phyloP scores from a whole-genome alignment of 805 yeast genomes.

The Metschnikowia orientalis region DNA sequence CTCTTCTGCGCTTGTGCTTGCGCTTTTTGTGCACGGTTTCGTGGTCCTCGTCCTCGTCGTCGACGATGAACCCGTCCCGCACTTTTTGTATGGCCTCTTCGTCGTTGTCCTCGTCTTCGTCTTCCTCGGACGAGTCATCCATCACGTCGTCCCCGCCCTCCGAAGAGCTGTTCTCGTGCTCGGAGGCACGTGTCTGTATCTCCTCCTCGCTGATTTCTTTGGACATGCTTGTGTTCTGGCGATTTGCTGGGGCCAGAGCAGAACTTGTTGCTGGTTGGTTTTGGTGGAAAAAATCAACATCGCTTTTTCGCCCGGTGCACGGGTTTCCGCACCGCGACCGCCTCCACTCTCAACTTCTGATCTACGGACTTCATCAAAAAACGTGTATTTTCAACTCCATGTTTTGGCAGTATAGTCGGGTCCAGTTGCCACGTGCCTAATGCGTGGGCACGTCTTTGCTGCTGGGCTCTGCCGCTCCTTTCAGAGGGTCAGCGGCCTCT shows the following conservation, averaged over 20 bases:
- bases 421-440: too few relatives aligned
- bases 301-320: slow-evolving; percentile 10
- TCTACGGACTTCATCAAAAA: neutral
- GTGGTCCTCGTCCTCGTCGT: slow-evolving; percentile 70
- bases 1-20: slow-evolving; percentile 28
- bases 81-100: slow-evolving; percentile 83
- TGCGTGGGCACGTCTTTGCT: too few relatives aligned
- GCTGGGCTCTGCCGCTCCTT: too few relatives aligned
- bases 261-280: slow-evolving; percentile 1
- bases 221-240: slow-evolving; percentile 22
- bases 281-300: slow-evolving; percentile 4
- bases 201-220: slow-evolving; percentile 36
- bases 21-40: slow-evolving; percentile 20
- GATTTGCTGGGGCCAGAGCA: neutral
- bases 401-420: neutral
- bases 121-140: slow-evolving; percentile 81
- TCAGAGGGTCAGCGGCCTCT: neutral
- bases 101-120: slow-evolving; percentile 80
- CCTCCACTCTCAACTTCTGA: neutral
- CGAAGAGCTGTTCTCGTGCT: slow-evolving; percentile 26
- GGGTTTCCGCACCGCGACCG: slow-evolving; percentile 8
- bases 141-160: slow-evolving; percentile 39
- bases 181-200: slow-evolving; percentile 31
- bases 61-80: slow-evolving; percentile 91
- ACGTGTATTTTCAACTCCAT: neutral